Base-by-base conservation (phyloP, 306 rosid genomes). In the Cicer yamashitae region DNA sequence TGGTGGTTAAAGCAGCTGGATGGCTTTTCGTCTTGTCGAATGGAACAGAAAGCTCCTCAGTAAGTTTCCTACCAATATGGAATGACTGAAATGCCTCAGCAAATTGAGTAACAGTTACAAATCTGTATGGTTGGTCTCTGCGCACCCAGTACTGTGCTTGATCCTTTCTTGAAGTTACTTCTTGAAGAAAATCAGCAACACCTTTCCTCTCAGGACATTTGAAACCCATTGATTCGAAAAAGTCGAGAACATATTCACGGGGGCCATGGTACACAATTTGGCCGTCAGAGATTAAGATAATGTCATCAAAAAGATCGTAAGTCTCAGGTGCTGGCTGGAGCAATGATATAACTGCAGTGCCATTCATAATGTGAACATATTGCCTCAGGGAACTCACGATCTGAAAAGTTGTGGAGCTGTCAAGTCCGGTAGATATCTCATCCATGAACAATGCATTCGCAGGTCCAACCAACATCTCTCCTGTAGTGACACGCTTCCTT, bases 401-500 rank as follows among this genome's bases (percentile, higher is more conserved):
- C 71, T 88, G 89, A 70, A 73, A 88, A 10, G 91, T 88, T 14
- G 91, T 88, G 59, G 89, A 85, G 63, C 91, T 88, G 86, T 88
- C 91, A 51, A 88, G 74, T 9, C 91, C 91, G 4, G 89, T 88
- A 3, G 91, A 88, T 62, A 88, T 88, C 56, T 88, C 89, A 67
- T 88, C 91, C 91, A 88, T 88, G 77, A 88, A 81, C 7, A 88
- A 53, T 44, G 86, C 89, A 25, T 86, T 84, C 22, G 86, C 84
- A 1, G 89, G 89, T 58, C 91, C 89, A 65, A 88, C 91, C 50
- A 88, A 61, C 89, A 88, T 82, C 78, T 88, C 91, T 43, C 88
- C 91, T 41, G 92, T 89, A 1, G 98, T 93, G 1, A 93, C 88
- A 56, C 98, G 98, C 79, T 93, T 93, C 84, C 91, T 93, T 65